Conservation (phyloP, 148 eudicot genomes). For the Vaccinium corymbosum region DNA sequence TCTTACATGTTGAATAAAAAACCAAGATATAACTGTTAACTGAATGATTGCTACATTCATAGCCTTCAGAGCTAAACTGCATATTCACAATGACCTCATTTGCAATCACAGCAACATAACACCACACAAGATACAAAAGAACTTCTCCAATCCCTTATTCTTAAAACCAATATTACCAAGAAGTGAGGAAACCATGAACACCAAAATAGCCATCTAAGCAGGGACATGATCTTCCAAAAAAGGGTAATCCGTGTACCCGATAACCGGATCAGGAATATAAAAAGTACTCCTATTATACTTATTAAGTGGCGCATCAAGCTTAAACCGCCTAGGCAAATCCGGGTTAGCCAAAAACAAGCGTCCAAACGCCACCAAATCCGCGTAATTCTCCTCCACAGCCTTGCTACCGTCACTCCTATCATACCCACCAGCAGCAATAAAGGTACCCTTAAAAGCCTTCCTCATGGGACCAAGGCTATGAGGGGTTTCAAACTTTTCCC, state of each 20-base stretch:
- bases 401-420: constrained; percentile 19
- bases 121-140: background rate
- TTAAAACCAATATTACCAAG: background rate
- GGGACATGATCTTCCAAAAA: constrained; percentile 21
- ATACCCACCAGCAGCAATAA: constrained; percentile 33
- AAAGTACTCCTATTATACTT: constrained; percentile 25
- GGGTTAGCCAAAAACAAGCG: constrained; percentile 37
- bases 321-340: constrained; percentile 29
- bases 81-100: background rate
- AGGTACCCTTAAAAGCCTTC: constrained; percentile 28
- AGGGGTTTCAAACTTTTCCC: constrained; percentile 5
- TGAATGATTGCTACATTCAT: background rate
- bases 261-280: constrained; percentile 22
- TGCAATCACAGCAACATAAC: background rate
- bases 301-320: constrained; percentile 28
- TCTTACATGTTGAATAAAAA: background rate
- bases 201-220: background rate
- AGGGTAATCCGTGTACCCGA: constrained; percentile 38
- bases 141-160: background rate
- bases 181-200: background rate
- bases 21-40: background rate
- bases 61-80: background rate
- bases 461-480: constrained; percentile 24
- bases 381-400: constrained; percentile 19
- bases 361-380: constrained; percentile 36